These are phyloP conservation scores for Metschnikowia corniflorae DNA, from an alignment of 805 yeast species.

Conservation along the genomic window DNA sequence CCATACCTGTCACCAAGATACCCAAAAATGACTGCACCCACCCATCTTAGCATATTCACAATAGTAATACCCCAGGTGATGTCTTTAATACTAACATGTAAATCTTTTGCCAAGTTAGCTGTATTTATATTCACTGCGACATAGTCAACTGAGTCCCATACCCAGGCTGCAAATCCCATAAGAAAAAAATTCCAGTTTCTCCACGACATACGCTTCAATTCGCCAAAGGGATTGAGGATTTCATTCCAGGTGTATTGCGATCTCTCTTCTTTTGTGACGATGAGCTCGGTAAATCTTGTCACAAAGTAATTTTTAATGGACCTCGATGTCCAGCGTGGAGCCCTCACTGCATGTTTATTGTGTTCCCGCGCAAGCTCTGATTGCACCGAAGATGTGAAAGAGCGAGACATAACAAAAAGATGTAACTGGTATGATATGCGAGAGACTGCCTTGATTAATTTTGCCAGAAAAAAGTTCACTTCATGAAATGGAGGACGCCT, in stretches of 20 bases:
- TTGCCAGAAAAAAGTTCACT: too few species aligned
- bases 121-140: conserved; percentile 55
- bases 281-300: conserved; percentile 50
- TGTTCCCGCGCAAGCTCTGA: conserved; percentile 11
- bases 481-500: too few species aligned
- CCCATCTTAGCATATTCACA: conserved; percentile 64
- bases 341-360: conserved; percentile 16
- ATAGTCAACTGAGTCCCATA: conserved; percentile 65
- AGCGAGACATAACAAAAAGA: conserved; percentile 11
- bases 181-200: conserved; percentile 49
- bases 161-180: conserved; percentile 57
- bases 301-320: conserved; percentile 34
- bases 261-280: conserved; percentile 44
- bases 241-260: conserved; percentile 32
- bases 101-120: conserved; percentile 42
- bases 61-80: conserved; percentile 70
- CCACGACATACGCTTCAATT: conserved; percentile 14
- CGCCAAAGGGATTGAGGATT: conserved; percentile 40
- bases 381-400: conserved; percentile 12
- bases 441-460: too few species aligned
- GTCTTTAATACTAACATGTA: conserved; percentile 45
- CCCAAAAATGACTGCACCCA: conserved; percentile 62
- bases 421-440: too few species aligned
- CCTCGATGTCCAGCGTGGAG: conserved; percentile 29
- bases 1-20: conserved; percentile 58